These are phyloP conservation scores for Secale cereale DNA, from an alignment of 176 grass and related monocot species.

Conservation along the genomic window DNA sequence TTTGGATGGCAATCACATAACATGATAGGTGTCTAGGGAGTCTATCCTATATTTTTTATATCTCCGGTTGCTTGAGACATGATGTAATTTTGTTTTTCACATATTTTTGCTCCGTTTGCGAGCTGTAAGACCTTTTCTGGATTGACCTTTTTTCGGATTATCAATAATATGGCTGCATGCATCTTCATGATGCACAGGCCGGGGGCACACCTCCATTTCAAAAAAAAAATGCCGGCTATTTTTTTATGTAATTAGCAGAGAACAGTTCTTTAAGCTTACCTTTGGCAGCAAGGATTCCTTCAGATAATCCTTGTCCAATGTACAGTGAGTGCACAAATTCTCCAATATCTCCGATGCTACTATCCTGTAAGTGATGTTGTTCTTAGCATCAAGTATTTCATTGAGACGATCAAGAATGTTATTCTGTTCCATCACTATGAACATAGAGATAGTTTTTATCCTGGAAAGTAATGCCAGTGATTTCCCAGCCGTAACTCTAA, in stretches of 20 bases:
- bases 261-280: neutral
- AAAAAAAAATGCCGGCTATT: neutral
- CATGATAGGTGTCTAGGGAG: no score
- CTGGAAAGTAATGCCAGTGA: neutral
- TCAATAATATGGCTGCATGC: no score
- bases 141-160: no score
- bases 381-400: neutral
- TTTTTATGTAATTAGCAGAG: neutral
- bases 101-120: no score
- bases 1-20: no score
- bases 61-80: no score
- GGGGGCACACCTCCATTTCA: no score
- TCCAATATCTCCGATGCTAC: neutral
- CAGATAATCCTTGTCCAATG: neutral
- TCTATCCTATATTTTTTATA: no score
- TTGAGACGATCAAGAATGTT: neutral
- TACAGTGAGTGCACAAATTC: neutral
- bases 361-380: neutral
- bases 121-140: no score
- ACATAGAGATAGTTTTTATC: neutral
- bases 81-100: no score
- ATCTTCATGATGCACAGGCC: no score
- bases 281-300: neutral
- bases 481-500: neutral
- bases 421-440: neutral